Evolutionary conservation across 2,329 filamentous ascomycete genomes (phyloP).

Genomic region (Ophiostoma novo-ulmi): DNA sequence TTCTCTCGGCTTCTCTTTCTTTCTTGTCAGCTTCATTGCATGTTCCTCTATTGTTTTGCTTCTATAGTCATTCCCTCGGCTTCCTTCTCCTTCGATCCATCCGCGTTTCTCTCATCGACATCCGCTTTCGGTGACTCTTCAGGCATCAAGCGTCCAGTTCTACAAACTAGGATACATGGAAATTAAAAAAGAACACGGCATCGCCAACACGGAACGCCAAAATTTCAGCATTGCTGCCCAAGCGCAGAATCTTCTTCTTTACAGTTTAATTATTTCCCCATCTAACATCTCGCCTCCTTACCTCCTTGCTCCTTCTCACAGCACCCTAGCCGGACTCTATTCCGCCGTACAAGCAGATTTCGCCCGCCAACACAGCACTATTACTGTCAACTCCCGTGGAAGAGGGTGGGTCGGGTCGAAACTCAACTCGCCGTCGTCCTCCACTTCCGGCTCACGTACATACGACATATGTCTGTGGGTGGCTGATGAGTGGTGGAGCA

Average conservation of each 20-base stretch:
- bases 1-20: neutral
- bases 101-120: neutral
- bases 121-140: constrained; percentile 4
- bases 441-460: constrained; percentile 18
- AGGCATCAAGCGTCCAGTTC: neutral
- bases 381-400: neutral
- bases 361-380: neutral
- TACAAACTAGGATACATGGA: neutral
- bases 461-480: constrained; percentile 9
- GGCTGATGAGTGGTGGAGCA: constrained; percentile 9
- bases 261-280: constrained; percentile 1
- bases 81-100: neutral
- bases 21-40: neutral
- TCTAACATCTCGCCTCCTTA: neutral
- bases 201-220: constrained; percentile 12
- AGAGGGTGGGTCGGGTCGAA: constrained; percentile 20
- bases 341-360: neutral
- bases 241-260: neutral
- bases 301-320: neutral
- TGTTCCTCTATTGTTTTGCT: neutral
- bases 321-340: neutral
- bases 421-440: constrained; percentile 19
- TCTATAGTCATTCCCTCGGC: neutral
- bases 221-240: constrained; percentile 27
- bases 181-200: neutral